phyloP scores from a whole-genome alignment of 2,329 filamentous ascomycete species.

The Helminthosporium solani region DNA sequence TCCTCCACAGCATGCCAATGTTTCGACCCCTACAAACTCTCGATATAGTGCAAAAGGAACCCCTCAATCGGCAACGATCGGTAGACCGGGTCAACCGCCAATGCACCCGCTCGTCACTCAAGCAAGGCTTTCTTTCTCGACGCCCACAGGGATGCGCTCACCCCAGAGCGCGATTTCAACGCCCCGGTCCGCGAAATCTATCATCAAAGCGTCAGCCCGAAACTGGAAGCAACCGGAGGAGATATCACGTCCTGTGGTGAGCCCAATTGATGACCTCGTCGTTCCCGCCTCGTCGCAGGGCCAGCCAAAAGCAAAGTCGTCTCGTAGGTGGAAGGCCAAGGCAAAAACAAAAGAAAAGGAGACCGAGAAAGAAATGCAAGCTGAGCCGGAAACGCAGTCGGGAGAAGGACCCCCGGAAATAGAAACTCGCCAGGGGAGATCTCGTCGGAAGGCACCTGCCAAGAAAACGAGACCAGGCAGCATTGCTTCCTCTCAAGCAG shows the following conservation, averaged over 20 bases:
- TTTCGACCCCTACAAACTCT: slow-evolving; percentile 30
- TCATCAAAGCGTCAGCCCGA: slow-evolving; percentile 27
- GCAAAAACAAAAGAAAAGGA: slow-evolving; percentile 23
- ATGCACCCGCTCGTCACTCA: slow-evolving; percentile 28
- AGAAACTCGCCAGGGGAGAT: slow-evolving; percentile 32
- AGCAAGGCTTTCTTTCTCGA: slow-evolving; percentile 27
- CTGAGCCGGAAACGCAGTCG: slow-evolving; percentile 8
- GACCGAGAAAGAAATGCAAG: slow-evolving; percentile 16
- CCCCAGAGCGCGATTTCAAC: slow-evolving; percentile 28
- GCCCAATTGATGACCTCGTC: slow-evolving; percentile 31
- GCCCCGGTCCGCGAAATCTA: slow-evolving; percentile 31
- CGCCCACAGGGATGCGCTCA: slow-evolving; percentile 25
- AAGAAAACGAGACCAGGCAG: slow-evolving; percentile 42
- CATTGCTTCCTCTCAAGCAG: slow-evolving; percentile 49
- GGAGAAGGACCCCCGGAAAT: slow-evolving; percentile 28
- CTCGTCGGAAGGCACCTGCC: slow-evolving; percentile 31
- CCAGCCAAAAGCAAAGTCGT: slow-evolving; percentile 21
- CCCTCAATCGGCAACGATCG: slow-evolving; percentile 17
- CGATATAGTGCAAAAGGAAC: slow-evolving; percentile 14
- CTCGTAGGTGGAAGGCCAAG: slow-evolving; percentile 26
- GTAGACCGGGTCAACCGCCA: slow-evolving; percentile 18
- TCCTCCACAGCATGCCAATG: slow-evolving; percentile 26
- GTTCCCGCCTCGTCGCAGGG: slow-evolving; percentile 6
- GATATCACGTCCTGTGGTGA: slow-evolving; percentile 24
- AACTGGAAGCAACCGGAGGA: slow-evolving; percentile 15